Evolutionary conservation across 176 grass and related monocot genomes (phyloP), one percentile per base, ranked within the genome.

Genomic region (Oryza meridionalis): DNA sequence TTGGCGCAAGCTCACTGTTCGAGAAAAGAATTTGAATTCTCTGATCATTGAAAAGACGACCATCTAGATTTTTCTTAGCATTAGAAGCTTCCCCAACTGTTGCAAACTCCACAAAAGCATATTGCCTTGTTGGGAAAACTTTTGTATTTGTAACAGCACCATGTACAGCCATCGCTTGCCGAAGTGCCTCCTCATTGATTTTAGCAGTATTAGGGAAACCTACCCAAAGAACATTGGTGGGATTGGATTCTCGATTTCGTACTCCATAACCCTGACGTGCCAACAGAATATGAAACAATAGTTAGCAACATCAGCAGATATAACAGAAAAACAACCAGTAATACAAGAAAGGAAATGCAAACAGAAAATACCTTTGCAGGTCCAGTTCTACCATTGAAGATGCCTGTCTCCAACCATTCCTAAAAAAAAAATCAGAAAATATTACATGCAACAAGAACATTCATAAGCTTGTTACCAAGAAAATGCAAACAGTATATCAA

Each of bases 51-150:
- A 99, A 99, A 75, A 99, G 93, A 49, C 84, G 88, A 1, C 89
- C 93, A 76, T 99, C 91, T 61, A 99, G 91, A 65, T 86, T 90
- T 77, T 92, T 94, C 77, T 99, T 96, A n/a, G 96, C 96, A 65
- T 91, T 87, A 43, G 82, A 90, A 33, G 96, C 93, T 83, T 93
- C 93, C 11, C 87, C 88, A 11, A 91, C 70, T 22, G 74, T 96
- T 73, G 89, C 79, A 67, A 99, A 99, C 70, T 96, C 93, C 9
- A 96, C 91, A 84, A 99, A 99, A 77, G 96, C 91, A 85, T 92
- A 94, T 40, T 91, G 89, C 70, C 93, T 92, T 40, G 83, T 68
- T 61, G 76, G 93, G 72, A 96, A 96, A 65, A 82, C 77, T 85
- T 90, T 94, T 50, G 87, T 92, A 38, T 87, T 91, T 12, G 86